Evolutionary conservation across 2,329 filamentous ascomycete species (phyloP), one percentile per base, ranked within the genome.

Genomic region (Thielaviopsis musarum): DNA sequence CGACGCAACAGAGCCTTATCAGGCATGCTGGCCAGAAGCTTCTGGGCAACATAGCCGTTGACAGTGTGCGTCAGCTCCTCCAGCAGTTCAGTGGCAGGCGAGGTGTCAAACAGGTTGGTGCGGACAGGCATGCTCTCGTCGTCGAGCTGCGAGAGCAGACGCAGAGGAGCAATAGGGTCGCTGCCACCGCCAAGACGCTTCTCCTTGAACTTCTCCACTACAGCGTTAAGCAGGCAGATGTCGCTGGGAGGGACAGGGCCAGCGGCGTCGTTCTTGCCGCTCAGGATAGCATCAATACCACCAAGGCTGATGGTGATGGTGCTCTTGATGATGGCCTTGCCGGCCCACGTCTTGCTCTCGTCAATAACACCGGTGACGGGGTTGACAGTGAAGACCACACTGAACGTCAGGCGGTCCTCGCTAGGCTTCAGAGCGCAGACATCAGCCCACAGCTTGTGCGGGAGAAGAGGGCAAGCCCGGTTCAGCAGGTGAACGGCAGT

Each of bases 81-180:
- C 52, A 96, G 88, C 63, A 97, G 81, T 73, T 97, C 91, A 64
- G 94, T 89, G 2, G 91, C 88, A 10, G 85, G 78, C 13, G 88
- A 89, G 30, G 88, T 91, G 70, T 96, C 85, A 68, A 97, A 98
- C 64, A 98, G 87, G 74, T 97, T 98, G 70, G 89, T 83, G 74
- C 95, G 90, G 49, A 97, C 91, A 2, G 91, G 93, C 58, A 96
- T 89, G 70, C 97, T 97, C 77, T 98, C 93, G 66, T 98, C 93
- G 66, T 98, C 93, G 49, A 97, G 79, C 73, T 95, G 91, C 72
- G 95, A 90, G 63, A 97, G 77, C 54, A 98, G 79, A 60, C 93
- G 87, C 57, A 98, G 81, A 49, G 91, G 85, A 38, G 91, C 87
- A 66, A 95, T 87, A 13, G 87, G 83, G 64, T 87, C 82, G 52